A percentile compares a stretch with the other conserved stretches of the same genome.
Conservation (phyloP, 306 rosid species). For the Senna siamea region DNA sequence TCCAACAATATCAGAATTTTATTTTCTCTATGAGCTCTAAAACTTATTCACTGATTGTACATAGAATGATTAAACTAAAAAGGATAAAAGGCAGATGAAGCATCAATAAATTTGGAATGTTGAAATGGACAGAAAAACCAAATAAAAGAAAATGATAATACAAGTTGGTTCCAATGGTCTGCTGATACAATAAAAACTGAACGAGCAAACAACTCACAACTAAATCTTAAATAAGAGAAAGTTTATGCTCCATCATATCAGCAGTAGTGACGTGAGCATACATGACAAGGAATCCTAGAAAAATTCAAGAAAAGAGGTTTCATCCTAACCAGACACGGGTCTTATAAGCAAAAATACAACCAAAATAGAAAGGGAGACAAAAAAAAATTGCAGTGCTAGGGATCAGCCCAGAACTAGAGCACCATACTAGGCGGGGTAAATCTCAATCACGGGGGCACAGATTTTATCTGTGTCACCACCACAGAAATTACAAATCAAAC, state of each 20-base stretch:
- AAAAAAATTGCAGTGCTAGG: too few relatives aligned
- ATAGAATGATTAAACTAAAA: not conserved
- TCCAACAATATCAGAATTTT: not conserved
- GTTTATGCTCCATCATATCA: constrained; percentile 8
- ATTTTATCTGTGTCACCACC: not conserved
- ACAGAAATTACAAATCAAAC: constrained; percentile 35
- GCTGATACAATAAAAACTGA: constrained; percentile 14
- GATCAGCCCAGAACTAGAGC: too few relatives aligned
- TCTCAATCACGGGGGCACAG: constrained; percentile 13
- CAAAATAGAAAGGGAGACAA: constrained; percentile 11
- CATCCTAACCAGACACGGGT: constrained; percentile 23
- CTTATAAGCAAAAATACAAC: too few relatives aligned
- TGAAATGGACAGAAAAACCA: not conserved
- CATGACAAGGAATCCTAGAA: constrained; percentile 6
- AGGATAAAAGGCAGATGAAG: constrained; percentile 12
- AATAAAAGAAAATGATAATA: not conserved
- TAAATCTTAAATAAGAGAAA: constrained; percentile 11
- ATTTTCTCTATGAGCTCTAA: not conserved
- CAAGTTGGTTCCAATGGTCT: constrained; percentile 14
- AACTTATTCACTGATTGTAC: not conserved
- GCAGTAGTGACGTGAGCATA: not conserved
- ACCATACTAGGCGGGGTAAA: too few relatives aligned
- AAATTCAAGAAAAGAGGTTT: constrained; percentile 9
- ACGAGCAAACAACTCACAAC: constrained; percentile 12
- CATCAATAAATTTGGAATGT: constrained; percentile 10